Percentiles rank a stretch among this genome's conserved stretches.
These are phyloP conservation scores for Cylindrodendrum hubeiense DNA, from an alignment of 2,329 filamentous ascomycete species.

Conservation along the genomic window DNA sequence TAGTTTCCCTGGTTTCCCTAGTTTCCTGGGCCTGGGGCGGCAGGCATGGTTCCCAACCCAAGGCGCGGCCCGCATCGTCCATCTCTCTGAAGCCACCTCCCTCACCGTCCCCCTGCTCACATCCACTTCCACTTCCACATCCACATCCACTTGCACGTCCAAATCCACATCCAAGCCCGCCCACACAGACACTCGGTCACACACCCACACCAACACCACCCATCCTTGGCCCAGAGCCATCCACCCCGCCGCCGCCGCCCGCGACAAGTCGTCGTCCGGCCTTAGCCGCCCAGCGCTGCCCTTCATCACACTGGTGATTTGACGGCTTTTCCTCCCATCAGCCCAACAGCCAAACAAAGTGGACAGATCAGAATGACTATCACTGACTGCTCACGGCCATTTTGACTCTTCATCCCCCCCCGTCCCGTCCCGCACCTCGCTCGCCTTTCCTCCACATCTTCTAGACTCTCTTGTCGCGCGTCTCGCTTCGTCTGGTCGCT, in stretches of 20 bases:
- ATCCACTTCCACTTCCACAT: conserved; percentile 9
- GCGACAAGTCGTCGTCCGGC: conserved; percentile 33
- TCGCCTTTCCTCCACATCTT: conserved; percentile 6
- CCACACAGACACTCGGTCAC: conserved; percentile 2
- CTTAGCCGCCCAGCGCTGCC: conserved; percentile 40
- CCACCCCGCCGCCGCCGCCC: conserved; percentile 29
- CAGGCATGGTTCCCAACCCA: conserved; percentile 12
- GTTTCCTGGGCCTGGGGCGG: not conserved
- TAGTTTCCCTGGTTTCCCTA: not conserved
- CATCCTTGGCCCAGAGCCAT: conserved; percentile 18
- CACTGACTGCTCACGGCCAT: not conserved
- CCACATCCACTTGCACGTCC: not conserved
- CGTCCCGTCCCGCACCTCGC: conserved; percentile 18
- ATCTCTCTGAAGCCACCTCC: conserved; percentile 12
- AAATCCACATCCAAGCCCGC: not conserved
- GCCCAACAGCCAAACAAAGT: conserved; percentile 30
- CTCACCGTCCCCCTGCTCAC: conserved; percentile 5
- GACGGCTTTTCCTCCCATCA: conserved; percentile 29
- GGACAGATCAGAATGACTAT: conserved; percentile 34
- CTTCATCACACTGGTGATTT: conserved; percentile 40
- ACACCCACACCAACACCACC: conserved; percentile 4
- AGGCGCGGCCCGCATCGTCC: conserved; percentile 23
- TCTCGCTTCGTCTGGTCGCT: conserved; percentile 29
- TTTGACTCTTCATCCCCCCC: conserved; percentile 19
- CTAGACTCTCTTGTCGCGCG: conserved; percentile 9